Base-by-base conservation (phyloP, 2,329 filamentous ascomycete genomes). In the Venturia carpophila region DNA sequence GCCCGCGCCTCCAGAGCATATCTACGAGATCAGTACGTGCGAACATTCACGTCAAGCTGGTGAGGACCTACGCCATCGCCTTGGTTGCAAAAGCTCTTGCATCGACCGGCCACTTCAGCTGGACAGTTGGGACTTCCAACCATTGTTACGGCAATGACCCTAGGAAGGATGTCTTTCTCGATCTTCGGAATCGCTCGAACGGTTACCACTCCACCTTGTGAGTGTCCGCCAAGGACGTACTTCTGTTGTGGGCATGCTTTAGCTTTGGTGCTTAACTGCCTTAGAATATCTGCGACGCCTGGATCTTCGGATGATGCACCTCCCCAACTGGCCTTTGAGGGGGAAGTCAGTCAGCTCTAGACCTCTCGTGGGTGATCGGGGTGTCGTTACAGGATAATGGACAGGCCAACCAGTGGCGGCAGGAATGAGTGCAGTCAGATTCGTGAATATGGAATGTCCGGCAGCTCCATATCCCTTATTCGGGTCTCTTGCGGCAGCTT, bases 351-450 rank as follows among this genome's bases (percentile, higher is more conserved):
- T n/a, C n/a, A n/a, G n/a, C n/a, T n/a, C n/a, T n/a, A n/a, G n/a
- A n/a, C n/a, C n/a, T n/a, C n/a, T n/a, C n/a, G n/a, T n/a, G n/a
- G n/a, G n/a, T n/a, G n/a, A n/a, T n/a, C n/a, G n/a, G n/a, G n/a
- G n/a, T n/a, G n/a, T n/a, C n/a, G n/a, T 39, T 39, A 64, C 64
- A 43, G 64, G 64, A 49, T 65, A 65, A n/a, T 65, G 37, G 19
- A 63, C 64, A 17, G 64, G 43, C 21, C 41, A 58, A 13, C 41
- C 61, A 5, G 64, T 58, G 6, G 61, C 34, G 0, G 17, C 64
- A 3, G 64, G 64, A 24, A 66, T 58, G 6, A 66, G 19, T 27
- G n/a, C 37, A 2, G 41, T 52, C 11, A 66, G 15, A 19, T 66
- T 58, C 0, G 21, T 5, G 30, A 56, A 55, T 2, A 66, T 42